Evolutionary conservation across 2,329 filamentous ascomycete genomes (phyloP), one percentile per base, ranked within the genome.

Genomic region (Aureobasidium sp.): DNA sequence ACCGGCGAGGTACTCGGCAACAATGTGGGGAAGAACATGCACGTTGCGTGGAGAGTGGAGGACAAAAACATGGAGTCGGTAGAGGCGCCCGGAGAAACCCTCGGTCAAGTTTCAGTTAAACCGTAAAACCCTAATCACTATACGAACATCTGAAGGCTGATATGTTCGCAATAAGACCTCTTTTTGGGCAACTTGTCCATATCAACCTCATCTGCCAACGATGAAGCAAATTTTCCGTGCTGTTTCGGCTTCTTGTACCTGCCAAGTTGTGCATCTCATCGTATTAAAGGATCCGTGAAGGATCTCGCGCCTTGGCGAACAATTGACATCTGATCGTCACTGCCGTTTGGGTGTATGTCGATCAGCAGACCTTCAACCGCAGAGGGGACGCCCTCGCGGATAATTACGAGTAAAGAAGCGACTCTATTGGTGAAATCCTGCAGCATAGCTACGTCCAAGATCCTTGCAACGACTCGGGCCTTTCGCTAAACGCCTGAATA

Each of bases 401-500:
- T 58, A 58, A 58, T 48, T 58, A 58, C 34, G 41, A 48, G 39
- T 46, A 57, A 46, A 46, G 26, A 12, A 34, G 41, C 39, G 46
- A 44, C n/a, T 46, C 36, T 46, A 57, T 34, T 57, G 41, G 53
- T 20, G 53, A 57, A 10, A 9, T 36, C 5, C 29, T 36, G 27
- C 41, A 46, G n/a, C 10, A 23, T 8, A 4, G 15, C 39, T 46
- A 41, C 17, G 17, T 13, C n/a, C 34, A 36, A 46, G 39, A 20
- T 23, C 34, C 39, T 34, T 42, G 29, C 41, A 13, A 29, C 29
- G 26, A 57, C 57, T 60, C 57, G 57, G 57, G 34, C 57, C 44
- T 60, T 60, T 60, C 44, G 46, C 36, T 46, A 51, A 27, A 60
- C 36, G 57, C 57, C 57, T 60, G 46, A 60, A 50, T 60, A 34